Evolutionary conservation across 2,329 filamentous ascomycete species (phyloP).

Genomic region (Stachybotrys chartarum): DNA sequence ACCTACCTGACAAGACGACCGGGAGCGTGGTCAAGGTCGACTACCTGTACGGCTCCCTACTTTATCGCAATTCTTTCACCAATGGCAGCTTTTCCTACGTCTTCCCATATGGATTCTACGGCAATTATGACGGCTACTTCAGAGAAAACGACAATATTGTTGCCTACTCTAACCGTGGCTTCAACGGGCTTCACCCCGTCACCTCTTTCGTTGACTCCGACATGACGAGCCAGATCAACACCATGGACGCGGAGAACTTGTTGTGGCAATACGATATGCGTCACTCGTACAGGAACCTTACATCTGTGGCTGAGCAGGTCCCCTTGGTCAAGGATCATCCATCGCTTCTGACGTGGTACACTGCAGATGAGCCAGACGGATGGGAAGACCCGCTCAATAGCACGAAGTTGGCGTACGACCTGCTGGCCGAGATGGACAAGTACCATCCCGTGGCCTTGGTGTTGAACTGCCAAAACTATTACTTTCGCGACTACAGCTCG

Average conservation of each 20-base stretch:
- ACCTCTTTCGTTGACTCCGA: neutral
- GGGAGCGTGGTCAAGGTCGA: constrained; percentile 1
- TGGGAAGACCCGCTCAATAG: neutral
- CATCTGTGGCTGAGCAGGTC: neutral
- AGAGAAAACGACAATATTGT: constrained; percentile 1
- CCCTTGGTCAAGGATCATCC: neutral
- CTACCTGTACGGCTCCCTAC: constrained; percentile 1
- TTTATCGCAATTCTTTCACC: neutral
- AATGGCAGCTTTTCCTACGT: neutral
- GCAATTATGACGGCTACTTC: constrained; percentile 1
- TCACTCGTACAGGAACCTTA: neutral
- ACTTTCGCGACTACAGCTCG: constrained; percentile 46
- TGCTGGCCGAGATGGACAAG: constrained; percentile 44
- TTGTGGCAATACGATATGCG: neutral
- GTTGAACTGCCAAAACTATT: constrained; percentile 56
- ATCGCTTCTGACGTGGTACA: neutral
- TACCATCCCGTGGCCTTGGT: constrained; percentile 55
- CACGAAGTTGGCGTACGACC: constrained; percentile 9
- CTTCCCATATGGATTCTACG: constrained; percentile 1
- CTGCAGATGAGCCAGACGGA: neutral
- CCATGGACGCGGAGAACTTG: neutral
- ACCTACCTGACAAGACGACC: neutral
- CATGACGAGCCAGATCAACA: neutral
- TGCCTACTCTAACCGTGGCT: neutral
- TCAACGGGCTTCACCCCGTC: neutral